phyloP scores from a whole-genome alignment of 495 filamentous ascomycete genomes.

The Xylaria palmicola region DNA sequence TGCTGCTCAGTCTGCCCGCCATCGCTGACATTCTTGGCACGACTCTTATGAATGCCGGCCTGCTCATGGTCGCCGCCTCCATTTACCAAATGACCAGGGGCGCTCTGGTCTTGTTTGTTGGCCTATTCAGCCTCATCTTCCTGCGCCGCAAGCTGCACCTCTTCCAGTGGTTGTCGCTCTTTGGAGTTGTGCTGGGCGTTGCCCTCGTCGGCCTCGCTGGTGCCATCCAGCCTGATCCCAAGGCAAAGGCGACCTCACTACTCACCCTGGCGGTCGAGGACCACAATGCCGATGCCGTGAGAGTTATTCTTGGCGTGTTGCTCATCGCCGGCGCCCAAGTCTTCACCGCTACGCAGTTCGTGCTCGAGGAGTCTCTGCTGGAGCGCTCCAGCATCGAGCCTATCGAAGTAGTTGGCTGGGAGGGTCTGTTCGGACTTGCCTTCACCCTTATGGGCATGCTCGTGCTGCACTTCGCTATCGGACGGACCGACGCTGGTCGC shows the following conservation, averaged over 20 bases:
- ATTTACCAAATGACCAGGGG: conserved; percentile 99
- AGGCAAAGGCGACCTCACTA: conserved; percentile 35
- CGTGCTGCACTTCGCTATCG: conserved; percentile 72
- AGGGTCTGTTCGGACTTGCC: conserved; percentile 88
- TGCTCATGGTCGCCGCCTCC: conserved; percentile 88
- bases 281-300: conserved; percentile 55
- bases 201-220: conserved; percentile 88
- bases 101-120: conserved; percentile 91
- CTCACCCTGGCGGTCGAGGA: conserved; percentile 26
- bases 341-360: conserved; percentile 95
- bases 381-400: conserved; percentile 88
- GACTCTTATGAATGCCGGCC: conserved; percentile 93
- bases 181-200: conserved; percentile 85
- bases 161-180: conserved; percentile 87
- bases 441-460: conserved; percentile 79
- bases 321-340: conserved; percentile 93
- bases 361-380: conserved; percentile 90
- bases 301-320: conserved; percentile 76
- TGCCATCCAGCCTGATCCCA: conserved; percentile 67
- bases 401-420: conserved; percentile 91
- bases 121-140: conserved; percentile 91
- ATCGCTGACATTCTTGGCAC: conserved; percentile 93
- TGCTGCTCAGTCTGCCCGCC: conserved; percentile 79
- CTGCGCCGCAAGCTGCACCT: conserved; percentile 70
- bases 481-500: conserved; percentile 67